These are phyloP conservation scores for Cylindrotheca closterium DNA, from an alignment of 108 stramenopile genomes.

Conservation along the genomic window DNA sequence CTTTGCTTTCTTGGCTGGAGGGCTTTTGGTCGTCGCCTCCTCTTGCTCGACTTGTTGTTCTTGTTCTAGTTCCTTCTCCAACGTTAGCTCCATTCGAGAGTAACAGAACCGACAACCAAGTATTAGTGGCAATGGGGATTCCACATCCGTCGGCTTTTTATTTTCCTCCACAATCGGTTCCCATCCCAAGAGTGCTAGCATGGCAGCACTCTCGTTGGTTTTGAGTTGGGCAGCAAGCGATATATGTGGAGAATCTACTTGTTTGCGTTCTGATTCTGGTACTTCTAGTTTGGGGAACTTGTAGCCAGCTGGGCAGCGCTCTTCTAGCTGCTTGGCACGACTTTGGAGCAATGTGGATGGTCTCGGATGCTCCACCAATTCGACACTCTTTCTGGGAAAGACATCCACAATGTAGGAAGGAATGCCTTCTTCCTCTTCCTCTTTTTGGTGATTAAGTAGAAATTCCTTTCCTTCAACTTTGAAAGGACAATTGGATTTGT, in stretches of 20 bases:
- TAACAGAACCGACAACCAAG: conserved; percentile 27
- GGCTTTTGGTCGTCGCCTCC: not conserved
- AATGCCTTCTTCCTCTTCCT: not conserved
- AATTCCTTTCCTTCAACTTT: conserved; percentile 8
- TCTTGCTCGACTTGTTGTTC: not conserved
- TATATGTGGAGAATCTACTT: not conserved
- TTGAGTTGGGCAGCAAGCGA: not conserved
- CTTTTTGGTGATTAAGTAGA: not conserved
- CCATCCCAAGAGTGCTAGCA: conserved; percentile 25
- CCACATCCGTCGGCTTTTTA: conserved; percentile 1
- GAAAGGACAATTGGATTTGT: conserved; percentile 26
- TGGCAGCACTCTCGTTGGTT: not conserved
- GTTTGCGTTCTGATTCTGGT: not conserved
- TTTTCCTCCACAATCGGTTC: not conserved
- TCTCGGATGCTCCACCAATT: conserved; percentile 17
- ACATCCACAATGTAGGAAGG: conserved; percentile 17
- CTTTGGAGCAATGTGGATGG: not conserved
- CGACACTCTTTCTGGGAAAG: conserved; percentile 5
- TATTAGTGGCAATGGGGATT: conserved; percentile 2
- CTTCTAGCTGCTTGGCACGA: not conserved
- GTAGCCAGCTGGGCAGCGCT: not conserved
- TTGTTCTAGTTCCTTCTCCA: conserved; percentile 4
- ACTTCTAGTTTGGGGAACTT: not conserved
- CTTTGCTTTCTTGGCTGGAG: conserved; percentile 15
- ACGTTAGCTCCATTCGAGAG: conserved; percentile 7